A percentile compares a stretch with the other conserved stretches of the same genome.
phyloP scores from a whole-genome alignment of 1,139 yeast species.

The Kazachstania sp. region DNA sequence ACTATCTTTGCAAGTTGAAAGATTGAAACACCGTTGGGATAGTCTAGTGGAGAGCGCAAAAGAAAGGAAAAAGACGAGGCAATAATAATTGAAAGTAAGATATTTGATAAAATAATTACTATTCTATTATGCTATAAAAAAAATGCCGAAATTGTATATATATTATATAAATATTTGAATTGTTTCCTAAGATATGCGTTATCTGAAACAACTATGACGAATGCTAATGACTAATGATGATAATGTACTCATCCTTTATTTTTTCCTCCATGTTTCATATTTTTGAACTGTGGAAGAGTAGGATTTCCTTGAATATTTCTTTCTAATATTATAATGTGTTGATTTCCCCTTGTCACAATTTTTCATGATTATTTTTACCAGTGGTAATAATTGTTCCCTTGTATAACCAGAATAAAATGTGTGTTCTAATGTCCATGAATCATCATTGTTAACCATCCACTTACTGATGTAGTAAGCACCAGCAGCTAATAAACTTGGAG shows the following conservation, averaged over 20 bases:
- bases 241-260: neutral
- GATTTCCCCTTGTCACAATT: constrained; percentile 61
- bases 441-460: constrained; percentile 42
- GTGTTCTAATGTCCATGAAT: constrained; percentile 74
- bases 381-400: constrained; percentile 68
- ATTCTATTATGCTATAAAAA: too few species aligned
- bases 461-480: constrained; percentile 84
- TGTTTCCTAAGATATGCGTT: too few species aligned
- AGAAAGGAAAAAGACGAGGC: constrained; percentile 26
- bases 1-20: constrained; percentile 34
- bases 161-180: too few species aligned
- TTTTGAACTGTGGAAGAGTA: constrained; percentile 67
- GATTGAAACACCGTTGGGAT: constrained; percentile 41
- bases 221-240: neutral
- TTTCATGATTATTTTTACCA: constrained; percentile 61
- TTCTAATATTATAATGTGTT: constrained; percentile 77
- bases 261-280: constrained; percentile 44
- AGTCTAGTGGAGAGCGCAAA: constrained; percentile 42
- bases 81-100: neutral
- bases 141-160: too few species aligned
- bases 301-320: constrained; percentile 77
- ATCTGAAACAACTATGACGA: neutral
- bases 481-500: constrained; percentile 94
- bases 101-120: neutral
- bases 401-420: constrained; percentile 88